Conservation (phyloP, 2,329 filamentous ascomycete species). For the Colletotrichum liriopes region DNA sequence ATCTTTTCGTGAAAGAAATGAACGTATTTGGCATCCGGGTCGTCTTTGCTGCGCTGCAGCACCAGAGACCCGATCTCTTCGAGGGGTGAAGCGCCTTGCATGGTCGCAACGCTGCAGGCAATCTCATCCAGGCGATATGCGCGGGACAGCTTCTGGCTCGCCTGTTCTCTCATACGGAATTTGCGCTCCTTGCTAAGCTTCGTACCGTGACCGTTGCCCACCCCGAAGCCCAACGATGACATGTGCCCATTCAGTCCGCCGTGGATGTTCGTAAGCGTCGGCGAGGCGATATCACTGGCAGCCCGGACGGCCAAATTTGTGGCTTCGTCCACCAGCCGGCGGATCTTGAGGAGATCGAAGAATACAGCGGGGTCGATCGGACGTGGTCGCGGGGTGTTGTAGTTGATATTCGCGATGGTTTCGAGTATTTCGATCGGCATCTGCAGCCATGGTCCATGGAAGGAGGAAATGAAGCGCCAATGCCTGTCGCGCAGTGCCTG, state of each 20-base stretch:
- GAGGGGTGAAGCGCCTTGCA: conserved; percentile 84
- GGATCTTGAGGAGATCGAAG: conserved; percentile 88
- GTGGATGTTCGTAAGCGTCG: conserved; percentile 71
- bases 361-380: conserved; percentile 86
- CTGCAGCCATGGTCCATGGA: conserved; percentile 87
- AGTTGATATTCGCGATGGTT: conserved; percentile 84
- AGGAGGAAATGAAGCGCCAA: conserved; percentile 88
- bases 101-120: conserved; percentile 84
- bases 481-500: conserved; percentile 67
- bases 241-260: conserved; percentile 54
- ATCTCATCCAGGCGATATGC: conserved; percentile 89
- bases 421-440: conserved; percentile 85
- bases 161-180: conserved; percentile 85
- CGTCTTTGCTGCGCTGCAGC: conserved; percentile 76
- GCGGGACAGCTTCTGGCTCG: conserved; percentile 81
- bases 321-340: conserved; percentile 84
- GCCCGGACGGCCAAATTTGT: conserved; percentile 84
- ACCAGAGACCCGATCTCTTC: conserved; percentile 84
- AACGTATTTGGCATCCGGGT: conserved; percentile 87
- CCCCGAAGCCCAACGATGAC: conserved; percentile 65
- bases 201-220: conserved; percentile 72
- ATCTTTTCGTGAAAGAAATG: conserved; percentile 96
- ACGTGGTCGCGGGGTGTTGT: conserved; percentile 80
- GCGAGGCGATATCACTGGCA: conserved; percentile 79
- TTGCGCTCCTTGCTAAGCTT: conserved; percentile 84